Evolutionary conservation across 148 eudicot species (phyloP).

Genomic region (Agrostemma githago): DNA sequence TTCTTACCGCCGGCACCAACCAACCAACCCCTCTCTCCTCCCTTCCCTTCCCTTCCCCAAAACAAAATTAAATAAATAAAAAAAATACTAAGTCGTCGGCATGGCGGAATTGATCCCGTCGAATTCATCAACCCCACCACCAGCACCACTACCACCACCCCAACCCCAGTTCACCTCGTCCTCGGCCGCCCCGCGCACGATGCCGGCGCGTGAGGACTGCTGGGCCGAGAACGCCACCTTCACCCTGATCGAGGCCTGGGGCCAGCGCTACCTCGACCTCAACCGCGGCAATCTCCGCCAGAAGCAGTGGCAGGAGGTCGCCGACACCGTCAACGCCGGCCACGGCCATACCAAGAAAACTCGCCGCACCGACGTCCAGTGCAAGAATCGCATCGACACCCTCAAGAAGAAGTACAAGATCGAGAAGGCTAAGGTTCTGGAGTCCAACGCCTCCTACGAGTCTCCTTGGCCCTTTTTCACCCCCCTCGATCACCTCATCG

Average conservation of each 20-base stretch:
- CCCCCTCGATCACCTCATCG: slow-evolving; percentile 50
- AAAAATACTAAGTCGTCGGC: background rate
- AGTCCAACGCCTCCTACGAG: slow-evolving; percentile 28
- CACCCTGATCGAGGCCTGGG: slow-evolving; percentile 74
- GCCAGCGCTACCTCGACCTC: slow-evolving; percentile 57
- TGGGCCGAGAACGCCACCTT: slow-evolving; percentile 80
- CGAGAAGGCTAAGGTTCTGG: slow-evolving; percentile 67
- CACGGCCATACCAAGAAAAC: slow-evolving; percentile 65
- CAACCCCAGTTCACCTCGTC: background rate
- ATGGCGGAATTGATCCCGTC: slow-evolving; percentile 5
- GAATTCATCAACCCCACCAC: slow-evolving; percentile 2
- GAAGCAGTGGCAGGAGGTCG: slow-evolving; percentile 85
- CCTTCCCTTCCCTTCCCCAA: no score
- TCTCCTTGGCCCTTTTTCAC: slow-evolving; percentile 58
- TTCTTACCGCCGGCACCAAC: slow-evolving; percentile 29
- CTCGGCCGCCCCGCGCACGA: slow-evolving; percentile 22
- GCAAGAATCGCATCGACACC: slow-evolving; percentile 82
- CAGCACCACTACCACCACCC: background rate
- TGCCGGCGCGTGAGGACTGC: slow-evolving; percentile 66
- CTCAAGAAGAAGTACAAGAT: slow-evolving; percentile 76
- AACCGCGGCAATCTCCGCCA: slow-evolving; percentile 74
- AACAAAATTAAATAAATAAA: background rate
- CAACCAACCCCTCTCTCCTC: background rate
- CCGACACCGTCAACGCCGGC: slow-evolving; percentile 52
- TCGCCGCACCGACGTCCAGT: slow-evolving; percentile 62